phyloP scores from a whole-genome alignment of 73 alveolate species.

The Symbiodinium pilosum region DNA sequence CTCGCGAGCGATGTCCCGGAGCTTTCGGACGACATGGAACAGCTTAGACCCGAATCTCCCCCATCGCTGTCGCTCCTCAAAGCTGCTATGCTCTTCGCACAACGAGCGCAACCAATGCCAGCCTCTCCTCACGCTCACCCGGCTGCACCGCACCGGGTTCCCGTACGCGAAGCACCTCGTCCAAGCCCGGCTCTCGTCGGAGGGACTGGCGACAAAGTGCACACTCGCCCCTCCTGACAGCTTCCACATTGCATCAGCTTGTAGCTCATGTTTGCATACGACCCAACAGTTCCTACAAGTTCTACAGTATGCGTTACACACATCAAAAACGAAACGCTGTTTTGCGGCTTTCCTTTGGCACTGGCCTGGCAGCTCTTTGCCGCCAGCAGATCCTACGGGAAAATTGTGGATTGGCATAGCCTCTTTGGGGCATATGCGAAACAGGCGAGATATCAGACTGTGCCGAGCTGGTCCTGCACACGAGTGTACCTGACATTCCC shows the following conservation, averaged over 20 bases:
- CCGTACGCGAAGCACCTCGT: conserved; percentile 74
- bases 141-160: conserved; percentile 87
- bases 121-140: not conserved
- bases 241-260: not conserved
- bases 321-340: too few relatives aligned
- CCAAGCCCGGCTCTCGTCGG: conserved; percentile 51
- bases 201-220: conserved; percentile 83
- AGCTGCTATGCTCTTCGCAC: not conserved
- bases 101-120: too few relatives aligned
- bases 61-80: conserved; percentile 72
- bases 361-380: not conserved
- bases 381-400: not conserved
- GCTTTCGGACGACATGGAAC: conserved; percentile 84
- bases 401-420: too few relatives aligned
- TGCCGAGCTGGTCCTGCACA: not conserved
- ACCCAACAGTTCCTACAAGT: too few relatives aligned
- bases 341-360: too few relatives aligned
- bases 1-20: conserved; percentile 53
- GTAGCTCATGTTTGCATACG: too few relatives aligned
- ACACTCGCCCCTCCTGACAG: conserved; percentile 91
- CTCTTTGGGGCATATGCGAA: too few relatives aligned
- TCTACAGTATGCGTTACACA: too few relatives aligned
- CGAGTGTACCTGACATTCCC: conserved; percentile 17
- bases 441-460: too few relatives aligned
- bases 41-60: conserved; percentile 83